These are phyloP conservation scores for Schwanniomyces etchellsii DNA, from an alignment of 1,139 yeast genomes.

Conservation along the genomic window DNA sequence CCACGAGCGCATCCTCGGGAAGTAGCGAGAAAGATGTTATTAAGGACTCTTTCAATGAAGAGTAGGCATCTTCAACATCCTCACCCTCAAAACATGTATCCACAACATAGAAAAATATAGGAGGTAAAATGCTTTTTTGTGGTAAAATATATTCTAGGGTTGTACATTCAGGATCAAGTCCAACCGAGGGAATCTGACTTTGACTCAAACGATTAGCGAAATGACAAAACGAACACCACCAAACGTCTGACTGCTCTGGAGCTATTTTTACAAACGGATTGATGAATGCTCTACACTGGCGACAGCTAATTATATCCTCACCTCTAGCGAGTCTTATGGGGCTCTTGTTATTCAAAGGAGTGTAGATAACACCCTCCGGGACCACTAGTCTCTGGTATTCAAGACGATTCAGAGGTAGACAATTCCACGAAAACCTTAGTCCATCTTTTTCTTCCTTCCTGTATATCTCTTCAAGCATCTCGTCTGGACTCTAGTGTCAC, in stretches of 20 bases:
- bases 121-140: constrained; percentile 35
- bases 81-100: constrained; percentile 55
- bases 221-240: constrained; percentile 65
- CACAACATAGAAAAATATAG: constrained; percentile 58
- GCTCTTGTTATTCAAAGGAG: constrained; percentile 56
- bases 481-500: no score
- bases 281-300: constrained; percentile 54
- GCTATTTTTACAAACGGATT: constrained; percentile 47
- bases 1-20: constrained; percentile 56
- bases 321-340: constrained; percentile 37
- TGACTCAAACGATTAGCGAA: constrained; percentile 41
- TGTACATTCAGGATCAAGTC: constrained; percentile 34
- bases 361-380: constrained; percentile 61
- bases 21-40: constrained; percentile 48
- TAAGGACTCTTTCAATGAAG: constrained; percentile 52
- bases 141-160: constrained; percentile 61
- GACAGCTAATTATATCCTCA: constrained; percentile 36
- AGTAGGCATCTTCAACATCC: constrained; percentile 33
- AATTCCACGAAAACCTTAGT: constrained; percentile 86
- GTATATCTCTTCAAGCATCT: constrained; percentile 58
- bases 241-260: constrained; percentile 27
- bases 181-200: constrained; percentile 22
- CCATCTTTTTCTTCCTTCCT: constrained; percentile 85
- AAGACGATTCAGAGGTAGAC: constrained; percentile 57
- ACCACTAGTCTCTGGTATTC: constrained; percentile 55